Base-by-base conservation (phyloP, 176 grass and related monocot genomes). In the Leersia perrieri region DNA sequence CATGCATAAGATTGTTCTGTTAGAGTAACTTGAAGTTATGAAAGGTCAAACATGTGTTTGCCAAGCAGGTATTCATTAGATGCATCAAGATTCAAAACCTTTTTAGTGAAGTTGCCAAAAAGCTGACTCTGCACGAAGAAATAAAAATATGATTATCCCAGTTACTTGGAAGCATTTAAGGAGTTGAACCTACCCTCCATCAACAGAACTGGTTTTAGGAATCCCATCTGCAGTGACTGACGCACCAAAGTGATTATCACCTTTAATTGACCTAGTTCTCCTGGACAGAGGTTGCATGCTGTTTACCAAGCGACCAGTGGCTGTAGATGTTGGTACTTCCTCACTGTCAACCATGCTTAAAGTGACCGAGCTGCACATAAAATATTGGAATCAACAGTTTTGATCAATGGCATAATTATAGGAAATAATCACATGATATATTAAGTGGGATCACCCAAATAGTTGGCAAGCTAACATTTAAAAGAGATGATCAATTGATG, bases 251-350 rank as follows among this genome's bases (percentile, higher is more conserved):
- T 88, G 78, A 87, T 76, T 91, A 53, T 93, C 88, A 75, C 78
- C 86, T 91, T 89, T 98, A 66, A 95, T 80, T 84, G 84, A 88
- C 69, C 82, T 88, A 72, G 86, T 89, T 85, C 84, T 98, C 88
- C 92, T 91, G 44, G 95, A 93, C 68, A 89, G 61, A 85, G 90
- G 89, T 26, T 92, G 94, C 66, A 80, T 77, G 69, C 72, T 82
- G 80, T 81, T 92, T 85, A 86, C 57, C 82, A 90, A 85, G 60
- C 72, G 68, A 22, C 86, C 90, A 71, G 79, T 49, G 18, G 80
- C 80, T 72, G 79, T 76, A 82, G 81, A 83, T 74, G 79, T 86
- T 73, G 82, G 81, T 84, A 88, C 40, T 45, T 91, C 90, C 79
- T 93, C 92, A 77, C 60, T 89, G 57, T 93, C 90, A 69, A 78